Base-by-base conservation (phyloP, 371 early-diverging fungal genomes). In the Mucor plumbeus region DNA sequence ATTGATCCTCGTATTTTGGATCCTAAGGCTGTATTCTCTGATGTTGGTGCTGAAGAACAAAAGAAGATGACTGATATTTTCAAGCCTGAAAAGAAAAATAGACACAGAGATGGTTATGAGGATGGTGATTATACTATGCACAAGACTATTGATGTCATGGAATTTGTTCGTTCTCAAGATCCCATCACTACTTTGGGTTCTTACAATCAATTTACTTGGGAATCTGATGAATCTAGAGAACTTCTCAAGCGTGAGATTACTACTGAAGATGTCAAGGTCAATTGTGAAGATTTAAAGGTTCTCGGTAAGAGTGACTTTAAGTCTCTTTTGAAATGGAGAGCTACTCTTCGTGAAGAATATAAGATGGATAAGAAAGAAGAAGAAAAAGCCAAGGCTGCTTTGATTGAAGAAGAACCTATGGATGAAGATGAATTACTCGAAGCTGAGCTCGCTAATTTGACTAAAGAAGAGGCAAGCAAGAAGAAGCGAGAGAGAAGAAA, bases 1-100 rank as follows among this genome's bases (percentile, higher is more conserved):
- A 93, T 99, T 69, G 99, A 99, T 83, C 94, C 96, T 60, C 88
- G 91, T 61, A 88, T 99, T 69, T 87, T 99, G 69, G 98, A 99
- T 75, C 91, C 99, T 43, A 93, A 94, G 71, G 87, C 90, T 56
- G 96, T 99, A 15, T 99, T 99, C 80, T 91, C 94, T 68, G 98
- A 98, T 68, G 65, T 93, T 31, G 95, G 89, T 47, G 85, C 81
- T 39, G 87, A 86, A 44, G 75, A 80, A 60, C 74, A 67, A 15
- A 74, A 68, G 47, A 80, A 74, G 68, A 56, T 85, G 72, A 78
- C 64, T 34, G 91, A 93, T 75, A 84, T 95, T 60, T 90, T 94
- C 66, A 91, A 91, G 61, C 93, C 94, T 9, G 92, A 92, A 77
- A 95, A 97, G 84, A 86, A 90, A 63, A 84, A 83, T 64, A 86